Evolutionary conservation across 2,329 filamentous ascomycete species (phyloP), one percentile per base, ranked within the genome.

Genomic region (Beauveria pseudobassiana): DNA sequence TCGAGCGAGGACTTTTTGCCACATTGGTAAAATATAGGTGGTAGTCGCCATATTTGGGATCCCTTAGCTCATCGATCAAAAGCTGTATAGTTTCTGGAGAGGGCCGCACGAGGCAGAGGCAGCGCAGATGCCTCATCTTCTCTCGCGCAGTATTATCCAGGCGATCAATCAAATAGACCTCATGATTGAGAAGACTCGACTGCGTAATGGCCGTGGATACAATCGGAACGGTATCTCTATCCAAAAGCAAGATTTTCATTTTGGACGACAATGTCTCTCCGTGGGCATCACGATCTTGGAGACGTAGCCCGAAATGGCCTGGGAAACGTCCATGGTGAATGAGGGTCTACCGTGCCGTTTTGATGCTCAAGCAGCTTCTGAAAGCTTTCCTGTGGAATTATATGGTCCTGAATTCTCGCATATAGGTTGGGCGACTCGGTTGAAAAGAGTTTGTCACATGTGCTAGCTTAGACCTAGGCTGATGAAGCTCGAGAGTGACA

Each of bases 11-110:
- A 98, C 76, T 99, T 99, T 96, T 96, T 71, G 95, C 88, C 63
- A 99, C 89, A 73, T 99, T 99, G 80, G 92, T 98, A 75, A 99
- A 96, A 75, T 96, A 97, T 62, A 99, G 84, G 71, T 96, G 87
- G 76, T 99, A 99, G 77, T 99, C 95, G 66, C 95, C 93, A 69
- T 99, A 99, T 73, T 93, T 97, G 5, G 95, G 96, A 55, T 98
- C 93, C 64, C 95, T 85, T 61, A 99, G 82, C 78, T 99, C 95
- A 71, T 99, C 95, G 67, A 99, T 93, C 59, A 99, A 83, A 65
- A 90, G 85, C 72, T 99, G 93, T 71, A 98, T 92, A 5, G 93
- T 96, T 67, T 96, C 91, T 14, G 93, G 84, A 0, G 93, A 96
- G 8, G 95, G 95, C 46, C 96, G 88, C 53, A 99, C 84, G 68